A percentile compares a stretch with the other conserved stretches of the same genome.
These are phyloP conservation scores for Oleoguttula mirabilis DNA, from an alignment of 495 filamentous ascomycete species.

Conservation along the genomic window DNA sequence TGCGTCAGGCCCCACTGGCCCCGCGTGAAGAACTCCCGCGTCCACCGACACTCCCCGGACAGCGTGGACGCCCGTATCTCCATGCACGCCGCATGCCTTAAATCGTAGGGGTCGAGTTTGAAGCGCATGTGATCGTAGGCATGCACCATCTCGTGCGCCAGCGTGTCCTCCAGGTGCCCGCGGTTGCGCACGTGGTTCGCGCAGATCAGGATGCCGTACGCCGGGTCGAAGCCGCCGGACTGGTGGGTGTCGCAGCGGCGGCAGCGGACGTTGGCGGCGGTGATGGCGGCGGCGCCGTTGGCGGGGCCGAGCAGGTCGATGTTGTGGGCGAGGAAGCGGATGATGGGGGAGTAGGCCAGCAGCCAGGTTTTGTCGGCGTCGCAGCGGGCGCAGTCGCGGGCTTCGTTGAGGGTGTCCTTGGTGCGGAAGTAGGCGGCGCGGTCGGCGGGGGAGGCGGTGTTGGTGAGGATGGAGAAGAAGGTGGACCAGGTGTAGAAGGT, in stretches of 20 bases:
- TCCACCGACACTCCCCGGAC: constrained; percentile 88
- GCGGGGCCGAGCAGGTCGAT: constrained; percentile 63
- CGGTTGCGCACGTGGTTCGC: constrained; percentile 70
- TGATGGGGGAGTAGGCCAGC: constrained; percentile 67
- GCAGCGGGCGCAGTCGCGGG: constrained; percentile 60
- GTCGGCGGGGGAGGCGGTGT: constrained; percentile 55
- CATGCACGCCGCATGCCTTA: constrained; percentile 88
- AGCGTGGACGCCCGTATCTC: constrained; percentile 92
- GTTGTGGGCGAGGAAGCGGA: constrained; percentile 73
- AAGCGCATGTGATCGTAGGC: constrained; percentile 88
- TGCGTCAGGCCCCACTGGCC: constrained; percentile 79
- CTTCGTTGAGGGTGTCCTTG: constrained; percentile 54
- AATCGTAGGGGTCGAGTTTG: constrained; percentile 67
- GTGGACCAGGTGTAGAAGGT: constrained; percentile 28
- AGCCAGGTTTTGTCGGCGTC: constrained; percentile 68
- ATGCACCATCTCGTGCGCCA: constrained; percentile 97
- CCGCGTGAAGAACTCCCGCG: constrained; percentile 67
- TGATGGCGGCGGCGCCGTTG: constrained; percentile 32
- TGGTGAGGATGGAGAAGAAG: constrained; percentile 58
- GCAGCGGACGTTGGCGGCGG: constrained; percentile 65
- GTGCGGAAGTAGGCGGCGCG: constrained; percentile 57
- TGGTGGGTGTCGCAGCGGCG: constrained; percentile 55
- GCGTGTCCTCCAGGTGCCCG: constrained; percentile 76
- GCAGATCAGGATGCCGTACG: constrained; percentile 79
- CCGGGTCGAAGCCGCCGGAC: constrained; percentile 68